These are phyloP conservation scores for Parathielavia appendiculata DNA, from an alignment of 495 filamentous ascomycete species.

Conservation along the genomic window DNA sequence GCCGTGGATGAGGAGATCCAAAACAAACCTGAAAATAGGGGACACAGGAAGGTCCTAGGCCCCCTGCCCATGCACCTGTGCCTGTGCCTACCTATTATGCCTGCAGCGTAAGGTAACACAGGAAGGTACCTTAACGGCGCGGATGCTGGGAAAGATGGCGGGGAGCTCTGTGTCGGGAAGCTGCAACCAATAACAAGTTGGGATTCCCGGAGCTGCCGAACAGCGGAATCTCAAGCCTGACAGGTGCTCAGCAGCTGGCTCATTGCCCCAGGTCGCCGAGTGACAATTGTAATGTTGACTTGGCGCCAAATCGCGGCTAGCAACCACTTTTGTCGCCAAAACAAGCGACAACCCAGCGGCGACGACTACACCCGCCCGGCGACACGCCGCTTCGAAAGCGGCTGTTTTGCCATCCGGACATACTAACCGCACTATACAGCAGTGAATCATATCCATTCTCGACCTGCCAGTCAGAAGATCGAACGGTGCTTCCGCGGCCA, in stretches of 20 bases:
- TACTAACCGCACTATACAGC: conserved; percentile 24
- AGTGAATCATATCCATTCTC: background rate
- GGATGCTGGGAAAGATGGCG: conserved; percentile 3
- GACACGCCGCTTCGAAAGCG: conserved; percentile 1
- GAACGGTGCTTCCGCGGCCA: too few species aligned
- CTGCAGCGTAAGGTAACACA: background rate
- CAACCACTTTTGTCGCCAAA: conserved; percentile 11
- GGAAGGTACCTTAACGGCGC: too few species aligned
- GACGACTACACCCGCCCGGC: background rate
- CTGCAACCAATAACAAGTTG: background rate
- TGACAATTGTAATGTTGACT: background rate
- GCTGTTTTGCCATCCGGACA: conserved; percentile 21
- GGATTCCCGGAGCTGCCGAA: background rate
- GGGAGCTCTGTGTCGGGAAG: conserved; percentile 3
- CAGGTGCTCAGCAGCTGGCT: background rate
- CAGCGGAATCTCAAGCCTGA: background rate
- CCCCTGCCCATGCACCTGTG: background rate
- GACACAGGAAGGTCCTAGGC: background rate
- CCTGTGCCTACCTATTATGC: background rate
- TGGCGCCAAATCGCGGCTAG: background rate
- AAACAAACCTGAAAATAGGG: background rate
- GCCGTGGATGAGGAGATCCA: background rate
- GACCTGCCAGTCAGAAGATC: background rate
- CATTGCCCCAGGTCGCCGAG: background rate
- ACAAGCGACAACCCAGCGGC: conserved; percentile 1